Evolutionary conservation across 352 stramenopile species (phyloP).

Genomic region (Pythium phragmiticola): DNA sequence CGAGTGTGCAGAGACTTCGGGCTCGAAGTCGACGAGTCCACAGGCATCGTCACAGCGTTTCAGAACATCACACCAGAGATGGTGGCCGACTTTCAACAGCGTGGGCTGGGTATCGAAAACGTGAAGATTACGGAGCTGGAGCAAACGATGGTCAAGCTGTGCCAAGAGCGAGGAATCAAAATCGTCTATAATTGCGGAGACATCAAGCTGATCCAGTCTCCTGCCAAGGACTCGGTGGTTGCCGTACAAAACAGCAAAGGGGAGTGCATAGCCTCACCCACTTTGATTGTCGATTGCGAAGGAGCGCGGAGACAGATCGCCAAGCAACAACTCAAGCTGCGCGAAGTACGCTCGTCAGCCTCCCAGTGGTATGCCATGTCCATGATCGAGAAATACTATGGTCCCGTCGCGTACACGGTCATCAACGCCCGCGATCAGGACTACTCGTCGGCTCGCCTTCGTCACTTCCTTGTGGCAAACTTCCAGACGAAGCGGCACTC

Average conservation of each 20-base stretch:
- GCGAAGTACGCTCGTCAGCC: conserved; percentile 16
- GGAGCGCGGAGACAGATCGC: conserved; percentile 20
- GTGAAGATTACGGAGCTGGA: conserved; percentile 30
- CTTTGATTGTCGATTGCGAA: conserved; percentile 27
- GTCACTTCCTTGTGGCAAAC: conserved; percentile 26
- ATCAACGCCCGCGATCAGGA: conserved; percentile 29
- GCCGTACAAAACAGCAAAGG: conserved; percentile 13
- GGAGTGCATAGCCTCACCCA: background rate
- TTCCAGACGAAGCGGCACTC: conserved; percentile 24
- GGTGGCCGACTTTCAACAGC: conserved; percentile 26
- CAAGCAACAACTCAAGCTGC: conserved; percentile 23
- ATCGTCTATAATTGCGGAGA: conserved; percentile 27
- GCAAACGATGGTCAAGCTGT: conserved; percentile 30
- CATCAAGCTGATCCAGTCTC: conserved; percentile 8
- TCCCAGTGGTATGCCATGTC: conserved; percentile 30
- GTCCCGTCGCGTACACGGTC: conserved; percentile 24
- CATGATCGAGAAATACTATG: conserved; percentile 27
- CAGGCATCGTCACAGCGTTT: conserved; percentile 14
- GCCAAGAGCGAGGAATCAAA: conserved; percentile 14
- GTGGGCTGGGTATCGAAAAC: conserved; percentile 22
- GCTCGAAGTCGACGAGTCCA: conserved; percentile 16
- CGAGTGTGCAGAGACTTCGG: conserved; percentile 14
- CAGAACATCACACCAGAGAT: conserved; percentile 20
- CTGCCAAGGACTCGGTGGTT: conserved; percentile 15
- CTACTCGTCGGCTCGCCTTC: conserved; percentile 21